These are phyloP conservation scores for Astrothelium subdiscretum DNA, from an alignment of 495 filamentous ascomycete genomes.

Conservation along the genomic window DNA sequence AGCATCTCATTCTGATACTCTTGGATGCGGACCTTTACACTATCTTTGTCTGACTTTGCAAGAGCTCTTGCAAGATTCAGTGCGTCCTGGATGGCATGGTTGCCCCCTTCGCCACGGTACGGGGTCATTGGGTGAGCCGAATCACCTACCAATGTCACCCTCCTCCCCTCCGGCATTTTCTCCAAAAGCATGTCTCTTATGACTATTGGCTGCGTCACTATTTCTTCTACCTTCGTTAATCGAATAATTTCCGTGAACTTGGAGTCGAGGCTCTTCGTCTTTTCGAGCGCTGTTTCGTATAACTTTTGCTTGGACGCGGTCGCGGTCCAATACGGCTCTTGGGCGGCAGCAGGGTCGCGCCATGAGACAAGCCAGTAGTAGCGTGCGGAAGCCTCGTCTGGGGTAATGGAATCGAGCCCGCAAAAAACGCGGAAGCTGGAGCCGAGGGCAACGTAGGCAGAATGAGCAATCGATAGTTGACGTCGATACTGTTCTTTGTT, in stretches of 20 bases:
- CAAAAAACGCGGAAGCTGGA: not conserved
- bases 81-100: slow-evolving; percentile 45
- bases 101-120: slow-evolving; percentile 44
- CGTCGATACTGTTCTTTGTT: not conserved
- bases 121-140: slow-evolving; percentile 18
- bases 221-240: not conserved
- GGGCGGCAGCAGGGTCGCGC: not conserved
- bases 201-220: not conserved
- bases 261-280: not conserved
- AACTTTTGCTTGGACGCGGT: not conserved
- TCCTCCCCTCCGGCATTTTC: slow-evolving; percentile 1
- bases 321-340: not conserved
- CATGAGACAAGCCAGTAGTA: not conserved
- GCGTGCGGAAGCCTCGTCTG: not conserved
- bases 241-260: not conserved
- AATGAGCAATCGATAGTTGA: not conserved
- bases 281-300: not conserved
- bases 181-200: not conserved
- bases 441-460: not conserved
- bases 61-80: slow-evolving; percentile 1
- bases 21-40: not conserved
- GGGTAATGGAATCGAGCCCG: not conserved
- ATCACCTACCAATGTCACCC: slow-evolving; percentile 13
- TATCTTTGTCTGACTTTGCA: not conserved
- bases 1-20: not conserved